Evolutionary conservation across 2,329 filamentous ascomycete genomes (phyloP), one percentile per base, ranked within the genome.

Genomic region (Mycogone perniciosa): DNA sequence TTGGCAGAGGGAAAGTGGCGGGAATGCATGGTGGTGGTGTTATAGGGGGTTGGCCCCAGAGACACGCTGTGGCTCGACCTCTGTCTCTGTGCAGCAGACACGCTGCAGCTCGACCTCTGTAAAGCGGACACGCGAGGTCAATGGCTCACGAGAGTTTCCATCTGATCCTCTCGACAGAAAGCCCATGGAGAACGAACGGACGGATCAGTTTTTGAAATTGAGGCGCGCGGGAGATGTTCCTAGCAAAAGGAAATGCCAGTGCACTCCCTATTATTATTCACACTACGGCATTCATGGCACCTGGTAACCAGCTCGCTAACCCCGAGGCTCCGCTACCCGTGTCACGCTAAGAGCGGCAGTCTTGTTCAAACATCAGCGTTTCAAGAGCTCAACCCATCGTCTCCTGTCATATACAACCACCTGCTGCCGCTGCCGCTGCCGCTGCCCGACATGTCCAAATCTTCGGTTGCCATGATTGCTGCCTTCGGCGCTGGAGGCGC

Each of bases 401-500:
- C 20, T 20, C 20, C 20, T 20, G 20, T 20, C 20, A 34, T 45
- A 46, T 30, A 49, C 42, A 39, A 26, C 10, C 10, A 26, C 11
- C 1, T 27, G 10, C 27, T 2, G 5, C 11, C n/a, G 34, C 39
- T 48, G 44, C 50, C 49, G 37, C 20, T 41, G 43, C 48, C 43
- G 50, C 54, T 34, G 46, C 49, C 30, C 34, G 42, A 43, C 41
- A 92, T 92, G 88, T 90, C 88, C 53, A 92, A 91, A 69, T 76
- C 83, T 27, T 89, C 86, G 33, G 58, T 92, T 60, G 86, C 85
- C 58, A 76, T 88, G 54, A 84, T 91, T 62, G 88, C 87, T 61
- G 85, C 84, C 56, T 79, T 87, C 62, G 83, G 87, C 67, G 88
- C 87, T 59, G 85, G 85, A 67, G 84, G 86, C 52, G 86, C 85